Conservation (phyloP, 2,329 filamentous ascomycete genomes). For the Leptographium galeiforme region DNA sequence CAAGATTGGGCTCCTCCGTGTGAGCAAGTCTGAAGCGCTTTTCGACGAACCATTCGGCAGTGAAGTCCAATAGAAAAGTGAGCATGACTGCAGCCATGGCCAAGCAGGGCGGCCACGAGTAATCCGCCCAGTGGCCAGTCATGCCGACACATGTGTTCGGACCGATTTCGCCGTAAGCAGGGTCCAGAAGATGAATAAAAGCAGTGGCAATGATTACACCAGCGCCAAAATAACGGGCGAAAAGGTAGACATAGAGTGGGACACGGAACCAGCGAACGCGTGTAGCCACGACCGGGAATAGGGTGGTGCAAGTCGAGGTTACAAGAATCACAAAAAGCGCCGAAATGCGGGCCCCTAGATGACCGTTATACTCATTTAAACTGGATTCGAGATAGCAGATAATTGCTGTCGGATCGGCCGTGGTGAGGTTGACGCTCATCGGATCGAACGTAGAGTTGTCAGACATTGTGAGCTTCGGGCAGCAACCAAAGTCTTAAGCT, state of each 20-base stretch:
- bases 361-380: slow-evolving; percentile 40
- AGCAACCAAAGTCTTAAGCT: too few relatives aligned
- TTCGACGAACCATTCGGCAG: slow-evolving; percentile 64
- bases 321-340: slow-evolving; percentile 64
- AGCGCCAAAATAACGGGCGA: slow-evolving; percentile 85
- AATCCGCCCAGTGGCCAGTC: slow-evolving; percentile 45
- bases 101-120: slow-evolving; percentile 77
- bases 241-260: slow-evolving; percentile 56
- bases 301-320: slow-evolving; percentile 43
- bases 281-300: slow-evolving; percentile 55
- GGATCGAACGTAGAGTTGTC: slow-evolving; percentile 20
- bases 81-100: slow-evolving; percentile 73
- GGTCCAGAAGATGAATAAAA: slow-evolving; percentile 78
- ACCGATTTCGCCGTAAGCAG: slow-evolving; percentile 59
- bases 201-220: slow-evolving; percentile 89
- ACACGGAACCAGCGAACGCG: slow-evolving; percentile 41
- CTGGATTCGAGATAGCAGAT: slow-evolving; percentile 34
- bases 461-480: slow-evolving; percentile 5
- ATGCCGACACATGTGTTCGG: slow-evolving; percentile 26
- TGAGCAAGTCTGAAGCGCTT: slow-evolving; percentile 33
- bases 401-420: slow-evolving; percentile 26
- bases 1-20: slow-evolving; percentile 31
- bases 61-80: slow-evolving; percentile 80
- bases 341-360: slow-evolving; percentile 53
- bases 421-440: slow-evolving; percentile 27